Conservation (phyloP, 2,329 filamentous ascomycete species). For the Tolypocladium inflatum region DNA sequence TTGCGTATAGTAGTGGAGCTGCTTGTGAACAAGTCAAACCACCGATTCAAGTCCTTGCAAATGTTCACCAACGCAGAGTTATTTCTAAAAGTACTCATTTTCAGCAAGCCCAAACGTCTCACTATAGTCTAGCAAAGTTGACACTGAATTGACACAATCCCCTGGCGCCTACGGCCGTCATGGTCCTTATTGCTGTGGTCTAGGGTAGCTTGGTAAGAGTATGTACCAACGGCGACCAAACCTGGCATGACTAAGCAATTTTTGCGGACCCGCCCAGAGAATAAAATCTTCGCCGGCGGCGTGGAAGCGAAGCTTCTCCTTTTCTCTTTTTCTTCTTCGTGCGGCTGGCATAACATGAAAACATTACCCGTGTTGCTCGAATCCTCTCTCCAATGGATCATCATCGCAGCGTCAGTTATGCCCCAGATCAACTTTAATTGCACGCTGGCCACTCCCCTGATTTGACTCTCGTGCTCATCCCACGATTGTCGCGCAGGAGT, state of each 20-base stretch:
- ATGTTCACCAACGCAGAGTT: too few relatives aligned
- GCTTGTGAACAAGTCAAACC: too few relatives aligned
- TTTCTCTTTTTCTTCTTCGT: slow-evolving; percentile 57
- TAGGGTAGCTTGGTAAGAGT: slow-evolving; percentile 4
- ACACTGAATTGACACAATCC: too few relatives aligned
- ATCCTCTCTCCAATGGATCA: slow-evolving; percentile 45
- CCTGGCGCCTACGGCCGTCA: too few relatives aligned
- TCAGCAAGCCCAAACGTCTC: too few relatives aligned
- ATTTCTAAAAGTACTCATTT: too few relatives aligned
- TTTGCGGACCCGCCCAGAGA: background rate
- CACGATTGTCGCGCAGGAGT: slow-evolving; percentile 22
- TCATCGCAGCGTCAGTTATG: slow-evolving; percentile 63
- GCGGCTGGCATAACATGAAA: slow-evolving; percentile 66
- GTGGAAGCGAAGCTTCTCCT: slow-evolving; percentile 20
- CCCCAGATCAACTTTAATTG: slow-evolving; percentile 74
- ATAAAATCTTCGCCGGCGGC: slow-evolving; percentile 19
- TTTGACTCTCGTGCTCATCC: slow-evolving; percentile 22
- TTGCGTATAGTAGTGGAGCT: background rate
- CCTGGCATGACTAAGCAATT: slow-evolving; percentile 14
- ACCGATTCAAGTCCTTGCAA: too few relatives aligned
- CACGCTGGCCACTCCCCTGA: slow-evolving; percentile 48
- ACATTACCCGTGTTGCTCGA: slow-evolving; percentile 73
- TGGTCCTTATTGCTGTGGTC: background rate
- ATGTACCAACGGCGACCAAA: too few relatives aligned
- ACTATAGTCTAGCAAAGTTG: too few relatives aligned